These are phyloP conservation scores for Aspergillus sp. DNA, from an alignment of 2,329 filamentous ascomycete genomes.

Conservation along the genomic window DNA sequence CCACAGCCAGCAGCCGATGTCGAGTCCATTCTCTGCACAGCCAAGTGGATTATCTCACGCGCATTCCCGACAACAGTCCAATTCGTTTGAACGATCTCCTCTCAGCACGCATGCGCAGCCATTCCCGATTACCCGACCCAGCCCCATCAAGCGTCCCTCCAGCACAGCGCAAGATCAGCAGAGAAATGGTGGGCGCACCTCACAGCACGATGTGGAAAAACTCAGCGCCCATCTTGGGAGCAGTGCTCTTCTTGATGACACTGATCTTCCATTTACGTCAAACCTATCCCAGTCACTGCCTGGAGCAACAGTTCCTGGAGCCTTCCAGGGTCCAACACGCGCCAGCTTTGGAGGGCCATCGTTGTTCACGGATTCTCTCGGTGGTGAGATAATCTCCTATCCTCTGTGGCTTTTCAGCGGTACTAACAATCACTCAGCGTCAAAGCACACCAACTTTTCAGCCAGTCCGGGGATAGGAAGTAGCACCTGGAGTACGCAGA, in stretches of 20 bases:
- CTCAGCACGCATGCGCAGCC: constrained; percentile 58
- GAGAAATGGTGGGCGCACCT: constrained; percentile 34
- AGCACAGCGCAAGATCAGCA: constrained; percentile 57
- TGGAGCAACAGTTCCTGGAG: constrained; percentile 51
- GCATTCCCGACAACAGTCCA: constrained; percentile 74
- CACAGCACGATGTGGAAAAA: constrained; percentile 61
- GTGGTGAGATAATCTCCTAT: constrained; percentile 26
- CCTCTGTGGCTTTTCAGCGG: background rate
- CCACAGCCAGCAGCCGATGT: constrained; percentile 39
- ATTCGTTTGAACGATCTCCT: constrained; percentile 52
- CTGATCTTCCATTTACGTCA: constrained; percentile 62
- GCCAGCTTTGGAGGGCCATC: constrained; percentile 38
- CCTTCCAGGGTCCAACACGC: constrained; percentile 36
- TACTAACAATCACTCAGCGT: constrained; percentile 20
- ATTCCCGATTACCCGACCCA: constrained; percentile 74
- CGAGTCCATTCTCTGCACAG: constrained; percentile 28
- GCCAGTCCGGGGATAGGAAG: constrained; percentile 24
- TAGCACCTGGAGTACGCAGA: constrained; percentile 30
- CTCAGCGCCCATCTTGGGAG: constrained; percentile 79
- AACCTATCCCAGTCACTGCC: constrained; percentile 40
- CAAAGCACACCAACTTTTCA: constrained; percentile 31
- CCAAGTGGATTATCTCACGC: constrained; percentile 43
- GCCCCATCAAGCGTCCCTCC: constrained; percentile 81
- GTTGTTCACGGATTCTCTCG: constrained; percentile 40
- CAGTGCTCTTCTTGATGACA: constrained; percentile 74